Base-by-base conservation (phyloP, 805 yeast species). In the Starmera quercuum region DNA sequence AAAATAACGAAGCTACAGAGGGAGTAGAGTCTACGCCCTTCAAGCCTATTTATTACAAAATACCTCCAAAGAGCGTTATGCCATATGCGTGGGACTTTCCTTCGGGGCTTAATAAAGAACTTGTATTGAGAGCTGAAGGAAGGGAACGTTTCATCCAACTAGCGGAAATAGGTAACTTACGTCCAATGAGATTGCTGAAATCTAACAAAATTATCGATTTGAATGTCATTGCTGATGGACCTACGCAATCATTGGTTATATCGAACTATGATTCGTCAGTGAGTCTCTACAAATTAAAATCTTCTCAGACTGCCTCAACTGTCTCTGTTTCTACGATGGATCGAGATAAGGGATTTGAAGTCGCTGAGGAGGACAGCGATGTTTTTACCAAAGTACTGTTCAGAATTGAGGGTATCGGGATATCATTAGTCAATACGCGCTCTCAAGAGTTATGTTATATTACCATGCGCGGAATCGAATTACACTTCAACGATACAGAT, bases 21-120 rank as follows among this genome's bases (percentile, higher is more conserved):
- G 68, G 61, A 19, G 52, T 62, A 2, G 77, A 71, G 31, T 10
- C n/a, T 1, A 63, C 66, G 3, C 68, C 71, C 10, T 88, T 81
- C 58, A 78, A 75, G 41, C 96, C 97, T 1, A 68, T 86, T 9
- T 76, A 69, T 48, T 92, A 90, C 54, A 71, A 75, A 30, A 68
- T 94, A 10, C 97, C 97, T 0, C 77, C 95, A 1, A 76, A 75
- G 49, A 83, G 95, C 58, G 95, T 86, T 3, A 92, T 92, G 97
- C 96, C 97, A 0, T 92, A 92, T 55, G 85, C 98, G 0, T 92
- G 96, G 88, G 98, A 92, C 54, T 92, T 73, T 58, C 98, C 98
- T 1, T 86, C 94, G 33, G 97, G 95, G 0, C 62, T 73, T 8
- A 71, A 80, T 30, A 88, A 87, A 54, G 96, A 88, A 49, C 59